Conservation (phyloP, 768 basidiomycete species). For the Cystobasidium ongulense region DNA sequence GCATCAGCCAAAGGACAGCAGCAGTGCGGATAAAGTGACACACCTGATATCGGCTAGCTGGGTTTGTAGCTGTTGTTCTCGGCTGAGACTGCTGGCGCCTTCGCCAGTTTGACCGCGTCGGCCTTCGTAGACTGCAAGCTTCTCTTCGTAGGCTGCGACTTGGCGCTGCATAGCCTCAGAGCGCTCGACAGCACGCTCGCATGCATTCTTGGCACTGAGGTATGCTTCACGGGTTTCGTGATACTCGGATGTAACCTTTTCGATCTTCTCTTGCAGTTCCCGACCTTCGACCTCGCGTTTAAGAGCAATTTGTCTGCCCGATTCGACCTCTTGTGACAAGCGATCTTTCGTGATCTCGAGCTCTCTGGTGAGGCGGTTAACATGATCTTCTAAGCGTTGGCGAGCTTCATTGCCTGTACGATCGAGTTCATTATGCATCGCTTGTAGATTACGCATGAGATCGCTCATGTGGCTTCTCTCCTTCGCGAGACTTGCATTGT, state of each 20-base stretch:
- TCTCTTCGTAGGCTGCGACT: conserved; percentile 69
- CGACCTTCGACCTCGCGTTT: conserved; percentile 73
- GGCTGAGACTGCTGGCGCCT: conserved; percentile 47
- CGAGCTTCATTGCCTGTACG: conserved; percentile 74
- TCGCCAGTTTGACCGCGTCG: conserved; percentile 47
- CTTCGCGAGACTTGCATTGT: conserved; percentile 68
- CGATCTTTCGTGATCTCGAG: conserved; percentile 67
- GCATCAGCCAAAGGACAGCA: not conserved
- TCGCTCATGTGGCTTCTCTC: conserved; percentile 80
- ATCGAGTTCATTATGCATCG: conserved; percentile 80
- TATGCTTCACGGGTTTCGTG: conserved; percentile 60
- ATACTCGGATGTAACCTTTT: conserved; percentile 51
- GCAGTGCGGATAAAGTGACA: conserved; percentile 32
- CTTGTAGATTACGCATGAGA: conserved; percentile 79
- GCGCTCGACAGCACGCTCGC: conserved; percentile 56
- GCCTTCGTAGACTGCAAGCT: conserved; percentile 76
- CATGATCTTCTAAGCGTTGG: conserved; percentile 66
- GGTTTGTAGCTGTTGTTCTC: conserved; percentile 70
- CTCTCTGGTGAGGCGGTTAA: conserved; percentile 69
- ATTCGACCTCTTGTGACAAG: conserved; percentile 65
- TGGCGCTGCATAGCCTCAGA: conserved; percentile 57
- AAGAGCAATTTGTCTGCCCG: conserved; percentile 60
- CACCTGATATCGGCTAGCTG: conserved; percentile 80
- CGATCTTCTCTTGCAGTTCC: conserved; percentile 64
- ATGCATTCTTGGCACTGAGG: conserved; percentile 37